Evolutionary conservation across 495 filamentous ascomycete genomes (phyloP).

Genomic region (Staphylotrichum tortipilum): DNA sequence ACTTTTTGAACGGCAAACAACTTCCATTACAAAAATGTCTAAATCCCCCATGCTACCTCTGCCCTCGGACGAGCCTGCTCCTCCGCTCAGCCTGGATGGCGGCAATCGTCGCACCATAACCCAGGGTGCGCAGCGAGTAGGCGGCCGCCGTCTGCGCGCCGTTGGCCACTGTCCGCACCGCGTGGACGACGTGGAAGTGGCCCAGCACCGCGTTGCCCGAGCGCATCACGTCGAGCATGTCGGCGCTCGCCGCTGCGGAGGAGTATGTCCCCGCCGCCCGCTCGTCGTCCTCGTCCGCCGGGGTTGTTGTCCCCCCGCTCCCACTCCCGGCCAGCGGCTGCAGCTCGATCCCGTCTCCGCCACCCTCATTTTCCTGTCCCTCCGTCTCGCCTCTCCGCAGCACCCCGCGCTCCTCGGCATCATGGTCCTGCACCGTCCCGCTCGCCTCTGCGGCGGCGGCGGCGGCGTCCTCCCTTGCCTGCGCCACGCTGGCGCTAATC

Average conservation of each 20-base stretch:
- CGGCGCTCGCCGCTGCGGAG: slow-evolving; percentile 29
- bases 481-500: slow-evolving; percentile 1
- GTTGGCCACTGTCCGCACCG: slow-evolving; percentile 56
- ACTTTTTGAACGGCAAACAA: too few species aligned
- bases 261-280: slow-evolving; percentile 39
- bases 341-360: slow-evolving; percentile 48
- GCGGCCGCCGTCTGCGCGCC: slow-evolving; percentile 43
- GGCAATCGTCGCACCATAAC: slow-evolving; percentile 41
- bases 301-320: slow-evolving; percentile 12
- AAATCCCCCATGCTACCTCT: slow-evolving; percentile 3
- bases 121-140: slow-evolving; percentile 41
- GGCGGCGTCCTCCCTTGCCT: neutral
- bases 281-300: slow-evolving; percentile 33
- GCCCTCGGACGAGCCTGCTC: slow-evolving; percentile 24
- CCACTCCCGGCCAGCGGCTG: slow-evolving; percentile 24
- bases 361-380: too few species aligned
- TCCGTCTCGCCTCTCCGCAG: slow-evolving; percentile 42
- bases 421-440: slow-evolving; percentile 53
- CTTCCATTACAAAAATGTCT: neutral
- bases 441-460: slow-evolving; percentile 10
- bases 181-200: slow-evolving; percentile 60
- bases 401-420: slow-evolving; percentile 75
- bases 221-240: slow-evolving; percentile 49
- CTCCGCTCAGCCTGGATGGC: slow-evolving; percentile 37
- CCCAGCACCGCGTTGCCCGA: slow-evolving; percentile 63